These are phyloP conservation scores for Prunus kanzakura DNA, from an alignment of 306 rosid genomes.

Conservation along the genomic window DNA sequence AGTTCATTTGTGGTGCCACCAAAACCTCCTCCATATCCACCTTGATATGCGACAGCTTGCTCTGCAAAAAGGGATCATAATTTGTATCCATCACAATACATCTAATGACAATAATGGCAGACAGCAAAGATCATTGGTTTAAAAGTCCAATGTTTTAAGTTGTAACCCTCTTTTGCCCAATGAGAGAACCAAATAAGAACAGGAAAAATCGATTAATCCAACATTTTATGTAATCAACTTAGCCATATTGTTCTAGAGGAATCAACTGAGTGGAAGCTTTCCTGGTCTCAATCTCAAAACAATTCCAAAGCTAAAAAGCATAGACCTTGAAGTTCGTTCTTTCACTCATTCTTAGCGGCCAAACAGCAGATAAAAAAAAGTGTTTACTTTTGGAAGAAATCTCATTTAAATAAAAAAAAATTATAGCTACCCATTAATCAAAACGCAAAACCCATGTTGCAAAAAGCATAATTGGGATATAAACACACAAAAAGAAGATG, in stretches of 20 bases:
- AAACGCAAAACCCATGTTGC: constrained; percentile 15
- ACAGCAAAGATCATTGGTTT: background rate
- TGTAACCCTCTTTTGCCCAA: background rate
- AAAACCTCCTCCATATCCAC: constrained; percentile 55
- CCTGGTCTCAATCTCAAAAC: background rate
- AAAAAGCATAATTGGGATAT: background rate
- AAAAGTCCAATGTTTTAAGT: background rate
- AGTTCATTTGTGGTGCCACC: constrained; percentile 40
- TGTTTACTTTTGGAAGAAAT: background rate
- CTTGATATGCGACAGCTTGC: constrained; percentile 65
- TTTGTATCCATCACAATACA: background rate
- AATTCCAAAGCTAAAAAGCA: background rate
- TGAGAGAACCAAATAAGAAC: background rate
- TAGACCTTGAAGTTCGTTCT: background rate
- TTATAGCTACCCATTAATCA: constrained; percentile 22
- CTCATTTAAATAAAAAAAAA: background rate
- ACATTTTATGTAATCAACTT: background rate
- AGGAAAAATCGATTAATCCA: background rate
- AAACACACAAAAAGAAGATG: background rate
- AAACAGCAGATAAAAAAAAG: background rate
- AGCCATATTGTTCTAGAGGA: background rate
- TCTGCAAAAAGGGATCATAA: constrained; percentile 40
- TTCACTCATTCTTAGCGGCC: background rate
- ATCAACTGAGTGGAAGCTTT: background rate
- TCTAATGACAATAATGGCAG: background rate